Percentiles rank a stretch among this genome's conserved stretches.
Conservation (phyloP, 164 flowering plant species). For the Sextonia rubra region DNA sequence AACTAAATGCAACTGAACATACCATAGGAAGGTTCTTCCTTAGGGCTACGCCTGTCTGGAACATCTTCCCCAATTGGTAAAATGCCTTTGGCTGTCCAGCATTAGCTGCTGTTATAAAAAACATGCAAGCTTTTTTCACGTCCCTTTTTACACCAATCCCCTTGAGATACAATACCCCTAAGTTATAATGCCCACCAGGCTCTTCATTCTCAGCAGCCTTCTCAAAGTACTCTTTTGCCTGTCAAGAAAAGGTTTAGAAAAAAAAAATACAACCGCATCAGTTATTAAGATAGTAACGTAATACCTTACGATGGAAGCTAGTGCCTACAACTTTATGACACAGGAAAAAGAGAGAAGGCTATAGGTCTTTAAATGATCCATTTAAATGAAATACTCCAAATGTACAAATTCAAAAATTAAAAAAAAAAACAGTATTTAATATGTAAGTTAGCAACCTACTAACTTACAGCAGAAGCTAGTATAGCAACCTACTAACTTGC, state of each 20-base stretch:
- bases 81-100: conserved; percentile 95
- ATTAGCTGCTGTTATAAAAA: conserved; percentile 71
- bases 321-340: too few relatives aligned
- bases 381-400: too few relatives aligned
- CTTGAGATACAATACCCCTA: conserved; percentile 91
- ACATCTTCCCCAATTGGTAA: conserved; percentile 96
- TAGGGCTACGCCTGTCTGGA: conserved; percentile 87
- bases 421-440: too few relatives aligned
- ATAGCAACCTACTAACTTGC: too few relatives aligned
- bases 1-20: conserved; percentile 15
- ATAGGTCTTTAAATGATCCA: too few relatives aligned
- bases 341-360: too few relatives aligned
- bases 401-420: too few relatives aligned
- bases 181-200: conserved; percentile 88
- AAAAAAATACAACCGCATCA: neutral
- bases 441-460: too few relatives aligned
- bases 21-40: conserved; percentile 78
- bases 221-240: conserved; percentile 97
- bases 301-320: too few relatives aligned
- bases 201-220: conserved; percentile 85
- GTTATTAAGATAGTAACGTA: too few relatives aligned
- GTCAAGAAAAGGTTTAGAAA: conserved; percentile 15
- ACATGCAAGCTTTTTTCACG: conserved; percentile 53
- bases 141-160: conserved; percentile 88
- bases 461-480: too few relatives aligned